phyloP scores from a whole-genome alignment of 495 filamentous ascomycete species.

The Lophium mytilinum region DNA sequence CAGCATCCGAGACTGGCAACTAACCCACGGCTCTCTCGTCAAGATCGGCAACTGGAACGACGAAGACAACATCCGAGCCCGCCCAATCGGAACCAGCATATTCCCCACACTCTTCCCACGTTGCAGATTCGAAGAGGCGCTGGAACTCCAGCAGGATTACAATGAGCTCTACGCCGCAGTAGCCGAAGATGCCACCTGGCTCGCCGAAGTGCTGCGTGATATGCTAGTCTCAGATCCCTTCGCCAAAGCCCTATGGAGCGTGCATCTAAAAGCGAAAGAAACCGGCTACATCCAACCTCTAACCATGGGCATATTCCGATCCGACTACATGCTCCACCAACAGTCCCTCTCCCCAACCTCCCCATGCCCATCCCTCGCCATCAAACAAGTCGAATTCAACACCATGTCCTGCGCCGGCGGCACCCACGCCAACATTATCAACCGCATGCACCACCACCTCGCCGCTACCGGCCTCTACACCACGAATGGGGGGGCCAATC shows the following conservation, averaged over 20 bases:
- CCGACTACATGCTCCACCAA: slow-evolving; percentile 24
- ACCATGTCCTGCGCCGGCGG: slow-evolving; percentile 21
- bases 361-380: neutral
- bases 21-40: slow-evolving; percentile 23
- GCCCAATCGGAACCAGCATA: slow-evolving; percentile 9
- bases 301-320: slow-evolving; percentile 15
- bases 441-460: slow-evolving; percentile 20
- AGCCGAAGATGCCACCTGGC: slow-evolving; percentile 16
- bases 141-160: slow-evolving; percentile 12
- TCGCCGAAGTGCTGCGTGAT: slow-evolving; percentile 3
- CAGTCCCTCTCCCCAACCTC: neutral
- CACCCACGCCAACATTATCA: slow-evolving; percentile 15
- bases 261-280: slow-evolving; percentile 9
- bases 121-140: slow-evolving; percentile 9
- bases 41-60: slow-evolving; percentile 15
- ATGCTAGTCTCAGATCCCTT: slow-evolving; percentile 12
- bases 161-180: slow-evolving; percentile 23
- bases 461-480: neutral
- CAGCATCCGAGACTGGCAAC: slow-evolving; percentile 23
- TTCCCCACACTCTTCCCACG: slow-evolving; percentile 20
- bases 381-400: slow-evolving; percentile 30
- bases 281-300: slow-evolving; percentile 12
- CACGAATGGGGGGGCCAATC: neutral
- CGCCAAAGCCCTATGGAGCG: slow-evolving; percentile 11
- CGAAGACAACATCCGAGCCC: neutral